Percentiles rank a stretch among this genome's conserved stretches.
Evolutionary conservation across 371 early-diverging fungal species (phyloP).

Genomic region (Zancudomyces culisetae): DNA sequence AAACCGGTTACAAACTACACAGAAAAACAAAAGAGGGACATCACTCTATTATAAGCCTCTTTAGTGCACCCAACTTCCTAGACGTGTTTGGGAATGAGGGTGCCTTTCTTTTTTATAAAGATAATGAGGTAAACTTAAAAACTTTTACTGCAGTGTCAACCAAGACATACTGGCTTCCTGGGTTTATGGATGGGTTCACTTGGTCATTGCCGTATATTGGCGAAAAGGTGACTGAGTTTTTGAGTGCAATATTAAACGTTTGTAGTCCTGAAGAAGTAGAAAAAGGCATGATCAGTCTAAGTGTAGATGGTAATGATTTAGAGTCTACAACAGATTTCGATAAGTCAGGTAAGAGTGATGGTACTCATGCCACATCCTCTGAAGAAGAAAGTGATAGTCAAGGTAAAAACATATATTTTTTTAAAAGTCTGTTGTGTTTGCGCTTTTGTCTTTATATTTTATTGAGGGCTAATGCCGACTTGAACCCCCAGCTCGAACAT

Average conservation of each 20-base stretch:
- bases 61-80: slow-evolving; percentile 95
- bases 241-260: slow-evolving; percentile 74
- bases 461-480: too few relatives aligned
- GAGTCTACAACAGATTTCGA: too few relatives aligned
- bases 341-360: too few relatives aligned
- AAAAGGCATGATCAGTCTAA: not conserved
- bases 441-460: too few relatives aligned
- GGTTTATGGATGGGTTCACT: slow-evolving; percentile 73
- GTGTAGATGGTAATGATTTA: too few relatives aligned
- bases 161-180: slow-evolving; percentile 94
- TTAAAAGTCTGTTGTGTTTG: too few relatives aligned
- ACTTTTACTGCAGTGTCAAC: slow-evolving; percentile 64
- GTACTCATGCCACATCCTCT: too few relatives aligned
- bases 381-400: too few relatives aligned
- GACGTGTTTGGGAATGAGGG: slow-evolving; percentile 97
- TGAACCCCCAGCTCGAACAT: too few relatives aligned
- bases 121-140: slow-evolving; percentile 90
- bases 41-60: slow-evolving; percentile 89
- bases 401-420: too few relatives aligned
- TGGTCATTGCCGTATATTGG: slow-evolving; percentile 97
- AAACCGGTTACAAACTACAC: slow-evolving; percentile 88
- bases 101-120: slow-evolving; percentile 87
- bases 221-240: slow-evolving; percentile 92
- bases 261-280: slow-evolving; percentile 5
- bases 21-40: slow-evolving; percentile 78